A percentile compares a stretch with the other conserved stretches of the same genome.
Evolutionary conservation across 345 rosid species (phyloP).

Genomic region (Citrus cavaleriei): DNA sequence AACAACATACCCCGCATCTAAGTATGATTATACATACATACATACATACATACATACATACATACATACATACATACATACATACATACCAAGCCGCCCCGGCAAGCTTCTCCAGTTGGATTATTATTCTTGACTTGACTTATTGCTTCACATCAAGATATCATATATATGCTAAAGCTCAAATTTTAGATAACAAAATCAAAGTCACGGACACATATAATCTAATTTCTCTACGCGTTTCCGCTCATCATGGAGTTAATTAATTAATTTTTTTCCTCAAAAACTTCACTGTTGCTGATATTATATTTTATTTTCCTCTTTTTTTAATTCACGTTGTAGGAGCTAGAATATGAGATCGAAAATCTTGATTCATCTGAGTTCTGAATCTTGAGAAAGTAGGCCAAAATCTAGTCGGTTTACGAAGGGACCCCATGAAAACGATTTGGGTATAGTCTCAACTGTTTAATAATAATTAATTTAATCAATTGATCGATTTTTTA

Average conservation of each 20-base stretch:
- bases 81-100: too few species aligned
- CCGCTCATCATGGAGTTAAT: slow-evolving; percentile 32
- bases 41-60: too few species aligned
- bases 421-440: slow-evolving; percentile 14
- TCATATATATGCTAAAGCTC: too few species aligned
- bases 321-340: neutral
- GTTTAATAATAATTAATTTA: neutral
- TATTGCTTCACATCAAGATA: too few species aligned
- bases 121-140: too few species aligned
- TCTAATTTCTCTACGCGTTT: slow-evolving; percentile 18
- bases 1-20: rapidly evolving
- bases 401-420: slow-evolving; percentile 18
- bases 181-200: too few species aligned
- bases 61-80: too few species aligned
- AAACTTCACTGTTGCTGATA: neutral
- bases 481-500: neutral
- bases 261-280: neutral
- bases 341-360: neutral
- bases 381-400: neutral
- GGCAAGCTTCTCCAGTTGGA: too few species aligned
- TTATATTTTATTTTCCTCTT: neutral
- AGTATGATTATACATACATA: too few species aligned
- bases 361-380: too few species aligned
- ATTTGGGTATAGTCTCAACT: neutral
- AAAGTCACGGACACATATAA: neutral